phyloP scores from a whole-genome alignment of 192 early-diverging fungal species.

The Paraglomus occultum region DNA sequence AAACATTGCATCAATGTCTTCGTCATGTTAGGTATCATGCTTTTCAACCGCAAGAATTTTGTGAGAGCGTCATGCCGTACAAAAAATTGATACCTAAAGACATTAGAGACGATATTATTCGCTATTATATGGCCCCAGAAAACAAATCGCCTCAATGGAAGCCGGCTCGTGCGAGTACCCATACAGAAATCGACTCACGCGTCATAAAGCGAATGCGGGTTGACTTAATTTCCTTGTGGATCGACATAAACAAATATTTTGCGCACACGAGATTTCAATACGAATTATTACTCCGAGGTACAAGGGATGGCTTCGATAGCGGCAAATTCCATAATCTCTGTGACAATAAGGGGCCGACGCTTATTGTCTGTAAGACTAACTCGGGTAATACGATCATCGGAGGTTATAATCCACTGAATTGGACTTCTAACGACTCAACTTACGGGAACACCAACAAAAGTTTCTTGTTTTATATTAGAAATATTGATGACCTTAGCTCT shows the following conservation, averaged over 20 bases:
- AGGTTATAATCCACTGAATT: neutral
- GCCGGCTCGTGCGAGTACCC: neutral
- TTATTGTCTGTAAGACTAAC: neutral
- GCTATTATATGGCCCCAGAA: neutral
- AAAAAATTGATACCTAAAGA: neutral
- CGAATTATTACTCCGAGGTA: neutral
- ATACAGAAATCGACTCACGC: neutral
- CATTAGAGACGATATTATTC: neutral
- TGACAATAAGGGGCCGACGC: neutral
- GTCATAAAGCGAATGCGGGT: neutral
- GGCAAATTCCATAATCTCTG: neutral
- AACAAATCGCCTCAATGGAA: neutral
- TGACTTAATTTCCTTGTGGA: neutral
- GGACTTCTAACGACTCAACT: no score
- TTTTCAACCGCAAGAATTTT: constrained; percentile 1
- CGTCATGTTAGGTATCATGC: no score
- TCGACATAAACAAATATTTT: neutral
- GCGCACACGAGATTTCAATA: neutral
- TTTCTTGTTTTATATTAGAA: no score
- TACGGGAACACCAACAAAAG: no score
- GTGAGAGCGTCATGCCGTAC: neutral
- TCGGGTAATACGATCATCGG: neutral
- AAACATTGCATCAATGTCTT: neutral
- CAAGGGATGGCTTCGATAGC: neutral
- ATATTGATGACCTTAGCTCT: no score